phyloP scores from a whole-genome alignment of 2,329 filamentous ascomycete genomes.

The Fusarium napiforme region DNA sequence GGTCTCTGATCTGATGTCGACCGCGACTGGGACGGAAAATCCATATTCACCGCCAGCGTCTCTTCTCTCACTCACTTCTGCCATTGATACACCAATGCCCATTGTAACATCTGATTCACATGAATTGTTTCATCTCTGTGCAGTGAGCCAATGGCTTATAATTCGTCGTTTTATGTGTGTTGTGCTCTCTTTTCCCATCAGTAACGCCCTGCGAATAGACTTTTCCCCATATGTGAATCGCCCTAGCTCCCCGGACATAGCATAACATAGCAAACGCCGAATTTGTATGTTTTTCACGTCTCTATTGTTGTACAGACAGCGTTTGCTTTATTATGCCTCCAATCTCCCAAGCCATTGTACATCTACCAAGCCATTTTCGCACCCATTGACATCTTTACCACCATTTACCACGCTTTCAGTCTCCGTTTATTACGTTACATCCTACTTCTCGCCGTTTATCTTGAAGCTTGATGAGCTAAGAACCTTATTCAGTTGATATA shows the following conservation, averaged over 20 bases:
- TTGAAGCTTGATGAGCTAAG: slow-evolving; percentile 10
- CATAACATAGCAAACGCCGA: slow-evolving; percentile 14
- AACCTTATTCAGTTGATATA: background rate
- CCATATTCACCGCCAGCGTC: slow-evolving; percentile 31
- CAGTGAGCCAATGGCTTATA: slow-evolving; percentile 20
- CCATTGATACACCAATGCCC: slow-evolving; percentile 1
- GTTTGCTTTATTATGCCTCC: background rate
- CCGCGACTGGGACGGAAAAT: background rate
- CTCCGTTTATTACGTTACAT: background rate
- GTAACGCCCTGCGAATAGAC: slow-evolving; percentile 11
- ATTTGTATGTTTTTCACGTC: slow-evolving; percentile 18
- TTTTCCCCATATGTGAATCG: slow-evolving; percentile 30
- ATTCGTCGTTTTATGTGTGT: slow-evolving; percentile 2
- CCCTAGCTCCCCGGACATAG: background rate
- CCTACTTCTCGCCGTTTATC: background rate
- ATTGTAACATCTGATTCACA: slow-evolving; percentile 6
- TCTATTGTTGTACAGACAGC: background rate
- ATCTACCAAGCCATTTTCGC: background rate
- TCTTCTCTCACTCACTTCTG: slow-evolving; percentile 1
- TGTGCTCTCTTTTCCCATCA: background rate
- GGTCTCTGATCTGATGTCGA: slow-evolving; percentile 12
- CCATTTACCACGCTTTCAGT: background rate
- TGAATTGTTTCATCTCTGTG: background rate
- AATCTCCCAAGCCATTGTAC: background rate
- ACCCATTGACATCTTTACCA: background rate